Evolutionary conservation across 2,329 filamentous ascomycete species (phyloP).

Genomic region (Aspergillus melleus): DNA sequence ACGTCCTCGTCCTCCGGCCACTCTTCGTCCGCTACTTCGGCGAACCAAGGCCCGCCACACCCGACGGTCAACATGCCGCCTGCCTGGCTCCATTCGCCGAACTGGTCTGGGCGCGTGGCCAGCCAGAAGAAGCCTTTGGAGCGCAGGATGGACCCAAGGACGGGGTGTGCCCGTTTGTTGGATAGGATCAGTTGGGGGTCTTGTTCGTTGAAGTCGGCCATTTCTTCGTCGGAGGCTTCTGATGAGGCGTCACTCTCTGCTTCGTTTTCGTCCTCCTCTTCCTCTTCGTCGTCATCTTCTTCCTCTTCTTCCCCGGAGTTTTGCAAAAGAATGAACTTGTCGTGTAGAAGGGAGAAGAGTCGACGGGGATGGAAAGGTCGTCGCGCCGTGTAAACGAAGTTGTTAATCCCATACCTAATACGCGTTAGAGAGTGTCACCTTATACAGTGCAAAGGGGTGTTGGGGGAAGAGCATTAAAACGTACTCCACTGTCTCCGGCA

Average conservation of each 20-base stretch:
- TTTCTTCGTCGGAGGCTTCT: constrained; percentile 25
- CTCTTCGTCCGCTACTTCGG: constrained; percentile 55
- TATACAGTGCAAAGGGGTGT: background rate
- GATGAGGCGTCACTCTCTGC: constrained; percentile 29
- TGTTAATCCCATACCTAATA: constrained; percentile 64
- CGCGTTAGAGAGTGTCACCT: background rate
- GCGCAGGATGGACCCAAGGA: constrained; percentile 41
- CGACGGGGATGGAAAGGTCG: constrained; percentile 50
- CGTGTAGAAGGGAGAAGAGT: constrained; percentile 43
- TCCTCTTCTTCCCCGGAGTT: constrained; percentile 30
- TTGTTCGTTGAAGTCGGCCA: constrained; percentile 33
- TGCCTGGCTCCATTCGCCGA: constrained; percentile 49
- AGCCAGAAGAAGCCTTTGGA: constrained; percentile 50
- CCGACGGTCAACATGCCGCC: constrained; percentile 46
- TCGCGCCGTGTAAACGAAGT: constrained; percentile 66
- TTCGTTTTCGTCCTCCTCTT: constrained; percentile 26
- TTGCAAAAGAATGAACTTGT: constrained; percentile 48
- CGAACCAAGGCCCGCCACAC: constrained; percentile 55
- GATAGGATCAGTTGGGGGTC: constrained; percentile 34
- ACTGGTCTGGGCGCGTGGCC: constrained; percentile 42
- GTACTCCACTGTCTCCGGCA: constrained; percentile 69
- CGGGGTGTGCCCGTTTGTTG: constrained; percentile 41
- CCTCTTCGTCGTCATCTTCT: constrained; percentile 24
- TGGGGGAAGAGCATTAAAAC: constrained; percentile 13
- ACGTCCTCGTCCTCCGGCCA: constrained; percentile 54